Conservation (phyloP, 2,329 filamentous ascomycete genomes). For the Chaetomiaceae sp. region DNA sequence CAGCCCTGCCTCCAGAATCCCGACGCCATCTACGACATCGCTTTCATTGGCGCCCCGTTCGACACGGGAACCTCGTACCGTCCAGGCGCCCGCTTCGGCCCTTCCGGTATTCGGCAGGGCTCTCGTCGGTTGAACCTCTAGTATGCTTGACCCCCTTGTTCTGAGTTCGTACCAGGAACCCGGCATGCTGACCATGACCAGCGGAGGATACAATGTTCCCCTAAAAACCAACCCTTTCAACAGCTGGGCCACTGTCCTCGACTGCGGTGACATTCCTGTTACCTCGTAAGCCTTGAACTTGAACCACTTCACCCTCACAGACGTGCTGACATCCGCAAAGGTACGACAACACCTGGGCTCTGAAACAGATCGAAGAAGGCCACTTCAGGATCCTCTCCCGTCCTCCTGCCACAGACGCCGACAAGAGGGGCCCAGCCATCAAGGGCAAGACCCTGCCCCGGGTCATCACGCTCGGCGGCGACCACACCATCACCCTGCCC, state of each 20-base stretch:
- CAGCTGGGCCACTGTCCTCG: constrained; percentile 73
- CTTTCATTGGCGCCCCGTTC: constrained; percentile 82
- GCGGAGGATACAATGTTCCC: constrained; percentile 83
- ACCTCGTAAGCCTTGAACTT: constrained; percentile 47
- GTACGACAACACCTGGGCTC: constrained; percentile 76
- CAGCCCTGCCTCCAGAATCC: constrained; percentile 68
- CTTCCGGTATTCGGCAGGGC: constrained; percentile 80
- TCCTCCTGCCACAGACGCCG: constrained; percentile 62
- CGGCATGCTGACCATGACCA: constrained; percentile 35
- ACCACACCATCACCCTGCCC: constrained; percentile 59
- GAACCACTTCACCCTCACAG: neutral
- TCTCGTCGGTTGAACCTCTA: constrained; percentile 82
- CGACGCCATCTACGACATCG: constrained; percentile 74
- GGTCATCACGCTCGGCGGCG: constrained; percentile 70
- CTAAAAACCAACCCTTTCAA: constrained; percentile 76
- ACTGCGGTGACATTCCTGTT: constrained; percentile 81
- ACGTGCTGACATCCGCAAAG: neutral
- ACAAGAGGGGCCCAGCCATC: constrained; percentile 63
- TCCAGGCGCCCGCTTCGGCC: constrained; percentile 78
- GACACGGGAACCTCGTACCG: constrained; percentile 84
- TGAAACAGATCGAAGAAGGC: constrained; percentile 81
- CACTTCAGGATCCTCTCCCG: constrained; percentile 73
- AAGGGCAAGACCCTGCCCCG: constrained; percentile 73
- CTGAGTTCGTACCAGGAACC: too few relatives aligned
- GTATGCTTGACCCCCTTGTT: constrained; percentile 47